These are phyloP conservation scores for Aureobasidium leucospermi DNA, from an alignment of 2,329 filamentous ascomycete species.

Conservation along the genomic window DNA sequence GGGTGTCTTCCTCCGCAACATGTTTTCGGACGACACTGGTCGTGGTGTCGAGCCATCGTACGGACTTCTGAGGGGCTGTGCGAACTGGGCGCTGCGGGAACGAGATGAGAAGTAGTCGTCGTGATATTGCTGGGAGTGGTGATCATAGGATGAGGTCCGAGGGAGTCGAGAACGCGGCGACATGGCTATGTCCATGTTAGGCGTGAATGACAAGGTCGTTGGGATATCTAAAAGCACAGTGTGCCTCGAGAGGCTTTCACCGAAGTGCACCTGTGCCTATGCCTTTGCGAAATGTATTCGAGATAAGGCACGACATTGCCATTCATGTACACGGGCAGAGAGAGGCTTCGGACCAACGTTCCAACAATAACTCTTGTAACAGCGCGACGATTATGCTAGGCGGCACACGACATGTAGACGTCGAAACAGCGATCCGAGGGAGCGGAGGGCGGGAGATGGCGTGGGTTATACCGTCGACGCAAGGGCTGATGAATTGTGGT, in stretches of 20 bases:
- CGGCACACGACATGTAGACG: constrained; percentile 19
- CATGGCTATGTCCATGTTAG: constrained; percentile 6
- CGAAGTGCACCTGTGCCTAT: constrained; percentile 27
- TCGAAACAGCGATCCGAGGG: constrained; percentile 11
- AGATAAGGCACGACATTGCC: constrained; percentile 14
- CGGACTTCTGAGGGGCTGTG: constrained; percentile 15
- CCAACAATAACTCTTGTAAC: constrained; percentile 14
- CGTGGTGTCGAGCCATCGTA: not conserved
- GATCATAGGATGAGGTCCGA: constrained; percentile 16
- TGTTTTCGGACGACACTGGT: constrained; percentile 52
- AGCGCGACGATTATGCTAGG: constrained; percentile 2
- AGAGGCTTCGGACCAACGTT: not conserved
- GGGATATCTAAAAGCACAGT: constrained; percentile 3
- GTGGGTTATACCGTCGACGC: not conserved
- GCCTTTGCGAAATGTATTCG: constrained; percentile 24
- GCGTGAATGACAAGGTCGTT: not conserved
- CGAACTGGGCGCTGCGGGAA: not conserved
- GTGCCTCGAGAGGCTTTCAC: constrained; percentile 20
- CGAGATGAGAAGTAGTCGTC: constrained; percentile 15
- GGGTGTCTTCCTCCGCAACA: constrained; percentile 83
- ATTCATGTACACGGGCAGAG: constrained; percentile 1
- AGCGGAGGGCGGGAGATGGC: not conserved
- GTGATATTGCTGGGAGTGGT: constrained; percentile 6
- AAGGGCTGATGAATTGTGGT: not conserved
- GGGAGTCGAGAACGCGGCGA: constrained; percentile 16